Conservation (phyloP, 2,329 filamentous ascomycete species). For the Scopulariopsis brevicaulis region DNA sequence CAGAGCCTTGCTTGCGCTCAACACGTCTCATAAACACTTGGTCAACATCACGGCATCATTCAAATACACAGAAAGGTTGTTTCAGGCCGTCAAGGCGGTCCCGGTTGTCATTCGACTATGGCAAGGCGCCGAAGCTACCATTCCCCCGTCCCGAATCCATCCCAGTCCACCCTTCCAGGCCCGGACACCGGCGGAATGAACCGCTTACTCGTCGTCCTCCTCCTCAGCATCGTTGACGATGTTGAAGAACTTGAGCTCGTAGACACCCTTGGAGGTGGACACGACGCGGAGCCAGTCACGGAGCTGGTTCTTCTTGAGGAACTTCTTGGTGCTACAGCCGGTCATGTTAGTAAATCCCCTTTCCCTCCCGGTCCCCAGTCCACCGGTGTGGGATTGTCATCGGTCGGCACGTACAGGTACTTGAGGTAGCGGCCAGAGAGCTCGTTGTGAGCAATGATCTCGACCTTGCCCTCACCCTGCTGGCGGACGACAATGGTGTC, state of each 20-base stretch:
- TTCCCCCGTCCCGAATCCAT: slow-evolving; percentile 2
- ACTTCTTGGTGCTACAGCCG: slow-evolving; percentile 89
- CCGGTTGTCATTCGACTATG: slow-evolving; percentile 4
- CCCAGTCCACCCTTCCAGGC: neutral
- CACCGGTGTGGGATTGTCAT: neutral
- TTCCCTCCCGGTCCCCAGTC: neutral
- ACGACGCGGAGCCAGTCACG: slow-evolving; percentile 99
- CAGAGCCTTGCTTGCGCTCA: neutral
- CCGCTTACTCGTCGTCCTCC: slow-evolving; percentile 91
- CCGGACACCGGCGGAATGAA: slow-evolving; percentile 4
- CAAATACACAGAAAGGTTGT: neutral
- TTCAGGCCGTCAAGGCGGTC: neutral
- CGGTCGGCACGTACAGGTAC: slow-evolving; percentile 70
- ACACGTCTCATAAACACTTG: neutral
- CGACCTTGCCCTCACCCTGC: slow-evolving; percentile 92
- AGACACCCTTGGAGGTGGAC: slow-evolving; percentile 93
- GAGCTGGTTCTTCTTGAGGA: slow-evolving; percentile 99
- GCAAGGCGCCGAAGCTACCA: neutral
- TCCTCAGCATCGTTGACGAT: slow-evolving; percentile 97
- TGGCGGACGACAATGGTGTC: slow-evolving; percentile 85
- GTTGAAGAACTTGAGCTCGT: slow-evolving; percentile 99
- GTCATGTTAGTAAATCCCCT: slow-evolving; percentile 8
- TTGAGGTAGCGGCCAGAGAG: slow-evolving; percentile 99
- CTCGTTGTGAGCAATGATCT: slow-evolving; percentile 94
- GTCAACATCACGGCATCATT: neutral